These are phyloP conservation scores for Hypoxylon sp. DNA, from an alignment of 2,329 filamentous ascomycete species.

Conservation along the genomic window DNA sequence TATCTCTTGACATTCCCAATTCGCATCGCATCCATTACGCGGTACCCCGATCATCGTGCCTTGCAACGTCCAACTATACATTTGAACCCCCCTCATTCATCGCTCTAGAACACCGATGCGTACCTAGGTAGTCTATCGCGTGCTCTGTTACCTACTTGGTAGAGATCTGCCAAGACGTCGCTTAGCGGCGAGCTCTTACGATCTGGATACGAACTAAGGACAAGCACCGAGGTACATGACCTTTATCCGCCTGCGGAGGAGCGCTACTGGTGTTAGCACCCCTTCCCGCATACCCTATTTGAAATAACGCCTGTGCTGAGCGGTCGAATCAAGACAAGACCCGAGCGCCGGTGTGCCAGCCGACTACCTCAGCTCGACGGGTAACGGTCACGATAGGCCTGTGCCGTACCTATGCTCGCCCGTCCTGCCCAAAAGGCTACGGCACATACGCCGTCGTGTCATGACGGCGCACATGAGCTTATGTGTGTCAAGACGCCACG, in stretches of 20 bases:
- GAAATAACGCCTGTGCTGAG: conserved; percentile 5
- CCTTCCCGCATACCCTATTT: conserved; percentile 7
- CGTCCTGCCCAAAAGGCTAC: conserved; percentile 13
- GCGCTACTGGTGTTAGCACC: not conserved
- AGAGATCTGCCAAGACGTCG: not conserved
- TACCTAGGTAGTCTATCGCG: too few species aligned
- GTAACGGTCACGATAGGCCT: conserved; percentile 5
- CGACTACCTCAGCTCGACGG: not conserved
- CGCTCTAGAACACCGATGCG: too few species aligned
- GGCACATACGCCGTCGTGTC: not conserved
- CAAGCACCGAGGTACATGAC: too few species aligned
- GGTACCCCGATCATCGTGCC: too few species aligned
- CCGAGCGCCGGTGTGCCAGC: not conserved
- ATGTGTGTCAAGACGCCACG: conserved; percentile 18
- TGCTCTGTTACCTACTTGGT: not conserved
- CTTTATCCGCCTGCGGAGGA: not conserved
- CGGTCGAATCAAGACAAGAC: not conserved
- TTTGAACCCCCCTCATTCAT: too few species aligned
- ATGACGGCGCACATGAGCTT: not conserved
- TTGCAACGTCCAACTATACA: too few species aligned
- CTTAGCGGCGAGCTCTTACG: not conserved
- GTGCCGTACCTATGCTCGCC: conserved; percentile 1
- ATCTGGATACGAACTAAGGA: not conserved
- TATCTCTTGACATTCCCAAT: too few species aligned
- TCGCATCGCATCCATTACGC: too few species aligned